Evolutionary conservation across 768 basidiomycete genomes (phyloP), one percentile per base, ranked within the genome.

Genomic region (Suillus plorans): DNA sequence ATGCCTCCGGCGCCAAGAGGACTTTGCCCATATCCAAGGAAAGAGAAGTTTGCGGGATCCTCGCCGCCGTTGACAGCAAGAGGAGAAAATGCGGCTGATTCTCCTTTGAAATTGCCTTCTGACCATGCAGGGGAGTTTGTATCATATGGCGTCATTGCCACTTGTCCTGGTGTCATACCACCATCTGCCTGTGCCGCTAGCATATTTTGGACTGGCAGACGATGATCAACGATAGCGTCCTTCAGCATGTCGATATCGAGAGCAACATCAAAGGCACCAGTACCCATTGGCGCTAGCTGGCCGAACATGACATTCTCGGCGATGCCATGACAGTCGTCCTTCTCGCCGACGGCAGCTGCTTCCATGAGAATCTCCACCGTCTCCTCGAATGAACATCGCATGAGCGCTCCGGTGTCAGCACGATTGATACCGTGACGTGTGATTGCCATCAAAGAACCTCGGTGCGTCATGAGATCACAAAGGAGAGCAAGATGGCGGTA

Each of bases 261-360:
- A 0, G 94, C 90, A 59, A 99, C 92, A 58, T 99, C 97, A 72
- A 97, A 98, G 9, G 94, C 86, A 16, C 97, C 97, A 0, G 97
- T 98, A 60, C 97, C 97, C 95, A 99, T 98, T 0, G 96, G 96
- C n/a, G 97, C 96, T 87, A 99, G 92, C 79, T 99, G 97, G 20
- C 97, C 97, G 70, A 99, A 94, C 85, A 99, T 89, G 49, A 99
- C 95, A 72, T 98, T 99, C 82, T 99, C 97, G n/a, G 97, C 97
- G 39, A 99, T 89, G 52, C 97, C 97, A 62, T 94, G 94, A 74
- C 97, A 99, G 70, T 99, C 97, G 68, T 99, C 97, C 77, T 95
- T 94, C 81, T 99, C 97, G 62, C 97, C 97, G 28, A 96, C 92
- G 1, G 97, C 95, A 1, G 97, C 97, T 0, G 97, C 97, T 75